These are phyloP conservation scores for Ceratobasidium sp. DNA, from an alignment of 1,284 basidiomycete species.

Conservation along the genomic window DNA sequence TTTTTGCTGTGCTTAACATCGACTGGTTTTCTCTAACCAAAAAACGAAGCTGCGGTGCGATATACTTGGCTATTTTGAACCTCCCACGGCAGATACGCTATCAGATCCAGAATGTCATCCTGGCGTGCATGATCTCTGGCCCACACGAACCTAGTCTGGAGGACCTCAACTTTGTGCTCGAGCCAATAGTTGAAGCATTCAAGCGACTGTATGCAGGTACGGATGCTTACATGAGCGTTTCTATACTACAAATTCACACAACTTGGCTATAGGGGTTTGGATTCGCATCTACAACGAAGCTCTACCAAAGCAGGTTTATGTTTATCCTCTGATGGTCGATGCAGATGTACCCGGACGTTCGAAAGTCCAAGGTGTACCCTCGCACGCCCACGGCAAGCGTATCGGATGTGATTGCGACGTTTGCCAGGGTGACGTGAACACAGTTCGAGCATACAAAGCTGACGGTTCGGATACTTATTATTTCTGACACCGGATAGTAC, in stretches of 20 bases:
- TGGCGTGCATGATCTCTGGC: constrained; percentile 49
- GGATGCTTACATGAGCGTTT: not conserved
- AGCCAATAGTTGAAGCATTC: constrained; percentile 45
- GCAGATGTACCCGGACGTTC: constrained; percentile 16
- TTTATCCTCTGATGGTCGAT: not conserved
- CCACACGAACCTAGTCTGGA: constrained; percentile 50
- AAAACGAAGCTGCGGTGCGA: constrained; percentile 46
- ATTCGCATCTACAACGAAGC: not conserved
- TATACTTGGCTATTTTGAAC: constrained; percentile 50
- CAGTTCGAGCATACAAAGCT: not conserved
- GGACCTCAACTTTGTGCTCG: constrained; percentile 48
- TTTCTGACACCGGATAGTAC: too few species aligned
- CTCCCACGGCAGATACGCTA: constrained; percentile 49
- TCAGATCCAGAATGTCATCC: constrained; percentile 49
- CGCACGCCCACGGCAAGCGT: not conserved
- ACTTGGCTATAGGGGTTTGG: not conserved
- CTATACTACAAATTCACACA: not conserved
- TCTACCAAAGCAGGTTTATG: not conserved
- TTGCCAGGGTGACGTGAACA: not conserved
- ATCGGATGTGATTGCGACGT: constrained; percentile 13
- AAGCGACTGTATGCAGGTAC: constrained; percentile 23
- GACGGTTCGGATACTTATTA: not conserved
- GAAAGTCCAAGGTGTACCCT: not conserved
- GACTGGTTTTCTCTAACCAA: constrained; percentile 13
- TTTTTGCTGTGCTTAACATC: constrained; percentile 22